Evolutionary conservation across 805 yeast species (phyloP).

Genomic region (Candida silvicultrix): DNA sequence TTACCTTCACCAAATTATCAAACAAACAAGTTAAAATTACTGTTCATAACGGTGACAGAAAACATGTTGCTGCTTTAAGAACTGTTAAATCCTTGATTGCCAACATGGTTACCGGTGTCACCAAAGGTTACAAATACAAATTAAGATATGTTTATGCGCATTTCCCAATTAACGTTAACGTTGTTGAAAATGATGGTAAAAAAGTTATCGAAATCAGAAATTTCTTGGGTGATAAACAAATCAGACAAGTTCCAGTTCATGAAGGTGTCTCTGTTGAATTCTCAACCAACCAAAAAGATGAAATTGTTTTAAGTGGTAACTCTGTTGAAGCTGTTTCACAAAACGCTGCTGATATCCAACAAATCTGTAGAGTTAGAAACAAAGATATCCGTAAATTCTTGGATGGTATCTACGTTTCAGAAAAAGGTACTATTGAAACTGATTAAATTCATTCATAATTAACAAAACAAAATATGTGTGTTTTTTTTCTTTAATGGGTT

Average conservation of each 20-base stretch:
- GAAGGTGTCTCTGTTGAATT: slow-evolving; percentile 86
- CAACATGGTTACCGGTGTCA: slow-evolving; percentile 97
- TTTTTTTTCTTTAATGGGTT: background rate
- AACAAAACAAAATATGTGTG: too few relatives aligned
- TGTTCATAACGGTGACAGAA: slow-evolving; percentile 99
- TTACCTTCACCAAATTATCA: slow-evolving; percentile 78
- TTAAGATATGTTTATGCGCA: slow-evolving; percentile 99
- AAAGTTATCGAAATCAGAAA: slow-evolving; percentile 93
- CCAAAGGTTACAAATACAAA: slow-evolving; percentile 98
- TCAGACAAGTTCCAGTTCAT: slow-evolving; percentile 77
- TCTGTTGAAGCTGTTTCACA: slow-evolving; percentile 96
- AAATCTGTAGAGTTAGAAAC: slow-evolving; percentile 97
- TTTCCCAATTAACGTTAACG: slow-evolving; percentile 99
- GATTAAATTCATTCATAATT: slow-evolving; percentile 17
- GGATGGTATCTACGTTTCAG: slow-evolving; percentile 99
- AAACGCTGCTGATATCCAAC: slow-evolving; percentile 97
- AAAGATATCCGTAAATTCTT: slow-evolving; percentile 99
- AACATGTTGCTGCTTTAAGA: slow-evolving; percentile 99
- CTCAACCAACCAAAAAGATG: slow-evolving; percentile 88
- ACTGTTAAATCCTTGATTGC: slow-evolving; percentile 93
- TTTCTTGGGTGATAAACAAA: slow-evolving; percentile 99
- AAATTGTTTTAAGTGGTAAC: slow-evolving; percentile 88
- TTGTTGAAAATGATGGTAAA: slow-evolving; percentile 70
- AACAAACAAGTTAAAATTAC: slow-evolving; percentile 75
- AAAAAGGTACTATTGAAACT: slow-evolving; percentile 83